phyloP scores from a whole-genome alignment of 2,329 filamentous ascomycete genomes.

The Sclerotiophoma versabilis region DNA sequence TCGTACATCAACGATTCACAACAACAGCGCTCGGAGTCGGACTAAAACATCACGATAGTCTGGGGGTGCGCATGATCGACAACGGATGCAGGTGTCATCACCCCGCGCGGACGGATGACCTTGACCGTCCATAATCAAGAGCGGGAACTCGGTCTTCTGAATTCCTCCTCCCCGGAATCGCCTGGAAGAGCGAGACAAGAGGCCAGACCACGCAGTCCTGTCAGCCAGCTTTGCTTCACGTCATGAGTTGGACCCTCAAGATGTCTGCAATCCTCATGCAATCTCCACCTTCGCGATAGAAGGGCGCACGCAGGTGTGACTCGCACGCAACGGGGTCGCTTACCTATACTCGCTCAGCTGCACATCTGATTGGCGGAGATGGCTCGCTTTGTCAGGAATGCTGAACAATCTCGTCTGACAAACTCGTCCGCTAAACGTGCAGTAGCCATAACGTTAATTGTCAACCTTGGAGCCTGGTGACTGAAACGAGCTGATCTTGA shows the following conservation, averaged over 20 bases:
- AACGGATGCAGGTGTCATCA: slow-evolving; percentile 18
- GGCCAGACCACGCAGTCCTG: slow-evolving; percentile 13
- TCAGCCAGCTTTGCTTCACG: slow-evolving; percentile 12
- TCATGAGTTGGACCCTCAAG: slow-evolving; percentile 6
- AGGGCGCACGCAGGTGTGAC: slow-evolving; percentile 19
- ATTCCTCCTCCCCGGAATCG: slow-evolving; percentile 20
- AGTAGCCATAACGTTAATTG: slow-evolving; percentile 16
- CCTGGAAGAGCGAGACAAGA: slow-evolving; percentile 10
- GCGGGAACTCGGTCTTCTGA: slow-evolving; percentile 22
- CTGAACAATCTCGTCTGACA: slow-evolving; percentile 42
- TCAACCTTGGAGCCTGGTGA: slow-evolving; percentile 13
- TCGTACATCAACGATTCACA: slow-evolving; percentile 2
- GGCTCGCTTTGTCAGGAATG: slow-evolving; percentile 32
- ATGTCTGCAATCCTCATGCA: background rate
- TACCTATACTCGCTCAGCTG: slow-evolving; percentile 6
- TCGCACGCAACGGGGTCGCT: slow-evolving; percentile 20
- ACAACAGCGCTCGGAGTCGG: slow-evolving; percentile 16
- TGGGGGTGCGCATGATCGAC: slow-evolving; percentile 14
- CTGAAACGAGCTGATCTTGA: slow-evolving; percentile 8
- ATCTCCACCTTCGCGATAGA: background rate
- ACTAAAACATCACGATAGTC: slow-evolving; percentile 10
- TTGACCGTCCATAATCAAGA: slow-evolving; percentile 17
- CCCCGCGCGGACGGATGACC: slow-evolving; percentile 26
- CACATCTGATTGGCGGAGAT: slow-evolving; percentile 25
- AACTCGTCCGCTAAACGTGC: slow-evolving; percentile 18